These are phyloP conservation scores for Davidsoniella australis DNA, from an alignment of 2,329 filamentous ascomycete species.

Conservation along the genomic window DNA sequence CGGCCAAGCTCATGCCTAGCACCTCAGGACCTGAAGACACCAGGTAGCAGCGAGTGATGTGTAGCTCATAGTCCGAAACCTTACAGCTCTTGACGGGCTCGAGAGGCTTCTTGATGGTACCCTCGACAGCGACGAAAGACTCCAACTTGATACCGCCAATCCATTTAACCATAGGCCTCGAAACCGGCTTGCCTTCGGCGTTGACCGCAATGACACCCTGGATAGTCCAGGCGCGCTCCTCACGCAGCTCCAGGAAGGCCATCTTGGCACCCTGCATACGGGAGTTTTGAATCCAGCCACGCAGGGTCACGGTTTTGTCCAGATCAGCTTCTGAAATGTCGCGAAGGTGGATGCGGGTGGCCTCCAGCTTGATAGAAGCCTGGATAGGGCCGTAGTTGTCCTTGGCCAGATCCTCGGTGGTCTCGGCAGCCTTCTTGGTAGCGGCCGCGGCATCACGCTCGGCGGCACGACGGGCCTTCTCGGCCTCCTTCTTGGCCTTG, in stretches of 20 bases:
- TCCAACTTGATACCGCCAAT: slow-evolving; percentile 57
- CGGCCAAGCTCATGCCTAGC: slow-evolving; percentile 39
- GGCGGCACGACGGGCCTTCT: slow-evolving; percentile 56
- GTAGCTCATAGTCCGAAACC: slow-evolving; percentile 67
- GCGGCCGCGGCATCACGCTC: slow-evolving; percentile 58
- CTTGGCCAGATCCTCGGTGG: slow-evolving; percentile 50
- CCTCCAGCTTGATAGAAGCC: slow-evolving; percentile 38
- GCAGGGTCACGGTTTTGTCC: slow-evolving; percentile 56
- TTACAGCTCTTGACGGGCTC: slow-evolving; percentile 80
- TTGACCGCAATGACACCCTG: slow-evolving; percentile 70
- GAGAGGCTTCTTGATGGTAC: slow-evolving; percentile 60
- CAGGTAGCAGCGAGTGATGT: slow-evolving; percentile 71
- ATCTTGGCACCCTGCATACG: slow-evolving; percentile 83
- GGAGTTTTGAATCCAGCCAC: slow-evolving; percentile 73
- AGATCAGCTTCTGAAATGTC: slow-evolving; percentile 46
- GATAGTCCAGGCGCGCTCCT: slow-evolving; percentile 58
- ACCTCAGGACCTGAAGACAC: slow-evolving; percentile 45
- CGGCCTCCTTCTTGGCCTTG: slow-evolving; percentile 77
- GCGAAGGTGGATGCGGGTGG: slow-evolving; percentile 42
- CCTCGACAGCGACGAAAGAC: slow-evolving; percentile 69
- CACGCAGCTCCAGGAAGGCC: slow-evolving; percentile 71
- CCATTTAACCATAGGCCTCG: slow-evolving; percentile 91
- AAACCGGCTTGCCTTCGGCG: slow-evolving; percentile 47
- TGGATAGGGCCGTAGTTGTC: slow-evolving; percentile 66
- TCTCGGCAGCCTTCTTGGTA: slow-evolving; percentile 46